Evolutionary conservation across 768 basidiomycete genomes (phyloP).

Genomic region (Mrakia frigida): DNA sequence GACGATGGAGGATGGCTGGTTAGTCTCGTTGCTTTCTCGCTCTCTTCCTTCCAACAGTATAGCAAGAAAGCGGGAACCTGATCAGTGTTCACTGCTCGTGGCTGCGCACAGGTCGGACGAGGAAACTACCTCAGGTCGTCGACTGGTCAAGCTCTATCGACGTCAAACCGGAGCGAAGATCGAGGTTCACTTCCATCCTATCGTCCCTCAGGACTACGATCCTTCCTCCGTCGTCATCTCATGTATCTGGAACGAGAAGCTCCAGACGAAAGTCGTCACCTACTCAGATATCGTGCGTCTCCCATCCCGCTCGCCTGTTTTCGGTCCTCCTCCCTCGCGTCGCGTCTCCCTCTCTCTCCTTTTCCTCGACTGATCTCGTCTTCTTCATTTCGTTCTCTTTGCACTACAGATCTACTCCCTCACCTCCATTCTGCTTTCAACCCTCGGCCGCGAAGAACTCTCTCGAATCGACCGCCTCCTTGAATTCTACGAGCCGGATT

Average conservation of each 20-base stretch:
- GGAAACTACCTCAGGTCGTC: background rate
- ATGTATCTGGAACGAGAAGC: constrained; percentile 13
- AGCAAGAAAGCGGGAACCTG: too few species aligned
- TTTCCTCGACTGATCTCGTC: too few species aligned
- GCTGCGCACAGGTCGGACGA: background rate
- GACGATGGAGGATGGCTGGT: background rate
- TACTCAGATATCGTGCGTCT: constrained; percentile 1
- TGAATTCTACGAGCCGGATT: constrained; percentile 12
- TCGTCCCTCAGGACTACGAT: background rate
- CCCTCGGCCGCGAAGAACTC: constrained; percentile 5
- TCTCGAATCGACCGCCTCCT: background rate
- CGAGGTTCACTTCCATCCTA: constrained; percentile 6
- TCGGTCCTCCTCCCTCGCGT: background rate
- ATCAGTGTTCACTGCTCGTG: too few species aligned
- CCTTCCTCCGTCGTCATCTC: background rate
- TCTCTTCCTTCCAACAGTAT: background rate
- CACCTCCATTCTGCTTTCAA: background rate
- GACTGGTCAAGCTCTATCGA: constrained; percentile 21
- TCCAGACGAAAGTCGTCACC: background rate
- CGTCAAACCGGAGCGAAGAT: constrained; percentile 9
- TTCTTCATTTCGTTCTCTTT: background rate
- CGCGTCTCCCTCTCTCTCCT: background rate
- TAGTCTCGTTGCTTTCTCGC: background rate
- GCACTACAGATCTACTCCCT: background rate
- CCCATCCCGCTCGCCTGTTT: too few species aligned